Percentiles rank a stretch among this genome's conserved stretches.
Evolutionary conservation across 805 yeast species (phyloP).

Genomic region (Wickerhamomyces alni): DNA sequence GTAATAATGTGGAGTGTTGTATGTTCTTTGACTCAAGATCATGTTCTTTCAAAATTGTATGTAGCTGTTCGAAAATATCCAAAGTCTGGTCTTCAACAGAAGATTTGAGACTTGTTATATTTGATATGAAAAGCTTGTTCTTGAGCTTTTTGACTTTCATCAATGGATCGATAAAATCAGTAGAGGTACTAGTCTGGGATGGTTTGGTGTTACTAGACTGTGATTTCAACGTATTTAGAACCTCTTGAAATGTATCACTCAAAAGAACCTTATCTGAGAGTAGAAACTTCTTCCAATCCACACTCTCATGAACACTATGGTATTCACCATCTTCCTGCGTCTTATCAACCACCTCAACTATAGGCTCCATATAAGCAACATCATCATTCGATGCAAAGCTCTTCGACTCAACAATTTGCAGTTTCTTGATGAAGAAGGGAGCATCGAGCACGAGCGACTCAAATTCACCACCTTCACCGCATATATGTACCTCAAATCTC

Average conservation of each 20-base stretch:
- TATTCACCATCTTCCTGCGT: conserved; percentile 19
- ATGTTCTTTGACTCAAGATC: conserved; percentile 38
- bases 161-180: no score
- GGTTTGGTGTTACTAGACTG: neutral
- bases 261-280: conserved; percentile 25
- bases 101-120: conserved; percentile 24
- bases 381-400: conserved; percentile 41
- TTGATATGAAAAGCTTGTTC: conserved; percentile 36
- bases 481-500: conserved; percentile 78
- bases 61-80: conserved; percentile 43
- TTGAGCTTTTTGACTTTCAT: conserved; percentile 20
- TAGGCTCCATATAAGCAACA: conserved; percentile 59
- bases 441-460: conserved; percentile 91
- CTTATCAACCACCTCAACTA: conserved; percentile 43
- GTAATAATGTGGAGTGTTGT: conserved; percentile 53
- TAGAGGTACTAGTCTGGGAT: neutral
- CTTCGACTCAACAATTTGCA: conserved; percentile 19
- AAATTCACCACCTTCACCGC: conserved; percentile 99
- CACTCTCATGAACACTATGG: conserved; percentile 12
- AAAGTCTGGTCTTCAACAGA: conserved; percentile 38
- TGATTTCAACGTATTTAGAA: conserved; percentile 19
- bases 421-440: conserved; percentile 63
- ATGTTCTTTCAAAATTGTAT: conserved; percentile 25
- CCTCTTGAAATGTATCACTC: conserved; percentile 32
- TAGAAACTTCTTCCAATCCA: conserved; percentile 19